Evolutionary conservation across 495 filamentous ascomycete genomes (phyloP).

Genomic region (Daldinia vernicosa): DNA sequence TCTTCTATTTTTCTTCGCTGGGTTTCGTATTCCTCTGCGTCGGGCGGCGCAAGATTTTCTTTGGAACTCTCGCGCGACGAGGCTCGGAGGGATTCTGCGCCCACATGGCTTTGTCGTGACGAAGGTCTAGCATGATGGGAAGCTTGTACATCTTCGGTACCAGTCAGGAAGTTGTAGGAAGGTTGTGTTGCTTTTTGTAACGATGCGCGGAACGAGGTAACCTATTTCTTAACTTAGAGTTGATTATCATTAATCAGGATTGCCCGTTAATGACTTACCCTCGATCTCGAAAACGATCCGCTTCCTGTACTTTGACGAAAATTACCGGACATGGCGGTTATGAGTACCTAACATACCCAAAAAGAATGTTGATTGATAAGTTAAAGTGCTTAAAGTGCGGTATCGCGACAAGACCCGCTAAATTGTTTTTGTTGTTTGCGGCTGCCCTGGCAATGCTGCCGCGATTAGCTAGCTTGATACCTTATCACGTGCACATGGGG

Average conservation of each 20-base stretch:
- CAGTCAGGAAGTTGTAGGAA: conserved; percentile 68
- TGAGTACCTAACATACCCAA: neutral
- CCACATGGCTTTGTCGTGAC: conserved; percentile 48
- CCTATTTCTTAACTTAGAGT: conserved; percentile 25
- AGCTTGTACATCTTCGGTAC: conserved; percentile 52
- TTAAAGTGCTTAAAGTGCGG: conserved; percentile 1
- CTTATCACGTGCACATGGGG: conserved; percentile 20
- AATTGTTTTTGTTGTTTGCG: conserved; percentile 44
- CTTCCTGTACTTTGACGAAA: conserved; percentile 52
- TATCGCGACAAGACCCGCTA: conserved; percentile 18
- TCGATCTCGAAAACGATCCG: conserved; percentile 49
- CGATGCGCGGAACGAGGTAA: conserved; percentile 51
- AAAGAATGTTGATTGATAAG: neutral
- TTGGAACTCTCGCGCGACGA: conserved; percentile 58
- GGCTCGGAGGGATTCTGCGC: conserved; percentile 47
- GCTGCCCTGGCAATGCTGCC: conserved; percentile 30
- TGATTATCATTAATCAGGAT: conserved; percentile 1
- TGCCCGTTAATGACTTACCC: conserved; percentile 47
- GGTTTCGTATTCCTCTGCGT: conserved; percentile 61
- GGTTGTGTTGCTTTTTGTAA: conserved; percentile 59
- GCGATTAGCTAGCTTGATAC: conserved; percentile 5
- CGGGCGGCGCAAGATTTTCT: conserved; percentile 58
- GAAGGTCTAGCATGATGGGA: conserved; percentile 46
- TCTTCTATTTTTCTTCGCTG: conserved; percentile 60
- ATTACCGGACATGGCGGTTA: conserved; percentile 36